phyloP scores from a whole-genome alignment of 2,329 filamentous ascomycete genomes.

The Cadophora sp. region DNA sequence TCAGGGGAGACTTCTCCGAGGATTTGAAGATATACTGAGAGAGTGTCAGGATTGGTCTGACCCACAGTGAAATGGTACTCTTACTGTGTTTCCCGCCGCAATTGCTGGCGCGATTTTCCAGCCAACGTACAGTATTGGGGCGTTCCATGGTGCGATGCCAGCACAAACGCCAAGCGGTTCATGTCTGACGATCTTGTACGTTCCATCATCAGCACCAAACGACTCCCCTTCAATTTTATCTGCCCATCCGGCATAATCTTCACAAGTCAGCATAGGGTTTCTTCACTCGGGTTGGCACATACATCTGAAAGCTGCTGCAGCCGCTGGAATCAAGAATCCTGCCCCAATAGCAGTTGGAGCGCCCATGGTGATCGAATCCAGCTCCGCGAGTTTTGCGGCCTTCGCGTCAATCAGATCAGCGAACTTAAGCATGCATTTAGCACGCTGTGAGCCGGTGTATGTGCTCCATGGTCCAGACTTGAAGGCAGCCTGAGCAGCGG shows the following conservation, averaged over 20 bases:
- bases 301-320: constrained; percentile 38
- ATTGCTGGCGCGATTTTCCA: constrained; percentile 66
- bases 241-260: constrained; percentile 48
- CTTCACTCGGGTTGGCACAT: constrained; percentile 11
- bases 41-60: background rate
- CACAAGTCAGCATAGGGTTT: constrained; percentile 7
- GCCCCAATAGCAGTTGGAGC: constrained; percentile 52
- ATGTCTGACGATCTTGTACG: constrained; percentile 48
- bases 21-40: constrained; percentile 62
- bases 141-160: constrained; percentile 62
- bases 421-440: constrained; percentile 38
- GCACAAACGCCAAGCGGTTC: constrained; percentile 54
- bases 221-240: constrained; percentile 49
- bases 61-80: background rate
- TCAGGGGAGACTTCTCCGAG: constrained; percentile 66
- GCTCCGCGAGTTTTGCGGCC: constrained; percentile 45
- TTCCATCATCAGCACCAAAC: constrained; percentile 52
- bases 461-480: constrained; percentile 49
- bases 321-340: constrained; percentile 49
- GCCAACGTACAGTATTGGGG: constrained; percentile 54
- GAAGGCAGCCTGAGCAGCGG: constrained; percentile 52
- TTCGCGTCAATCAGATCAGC: constrained; percentile 52
- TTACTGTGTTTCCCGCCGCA: constrained; percentile 59
- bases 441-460: constrained; percentile 26
- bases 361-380: constrained; percentile 55